A percentile compares a stretch with the other conserved stretches of the same genome.
phyloP scores from a whole-genome alignment of 2,329 filamentous ascomycete species.

The Trichoderma sp. region DNA sequence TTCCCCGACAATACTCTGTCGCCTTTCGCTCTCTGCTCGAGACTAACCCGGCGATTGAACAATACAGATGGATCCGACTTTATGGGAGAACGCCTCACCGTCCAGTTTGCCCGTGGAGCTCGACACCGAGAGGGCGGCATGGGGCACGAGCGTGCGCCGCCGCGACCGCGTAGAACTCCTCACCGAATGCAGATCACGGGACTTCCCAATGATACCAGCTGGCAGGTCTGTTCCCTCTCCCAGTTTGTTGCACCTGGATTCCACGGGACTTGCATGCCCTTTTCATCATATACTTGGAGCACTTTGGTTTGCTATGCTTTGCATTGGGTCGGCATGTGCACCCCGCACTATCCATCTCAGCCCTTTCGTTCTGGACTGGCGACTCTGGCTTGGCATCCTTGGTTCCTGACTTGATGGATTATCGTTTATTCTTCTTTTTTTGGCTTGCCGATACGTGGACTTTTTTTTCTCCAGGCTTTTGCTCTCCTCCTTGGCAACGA shows the following conservation, averaged over 20 bases:
- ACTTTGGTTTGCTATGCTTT: conserved; percentile 37
- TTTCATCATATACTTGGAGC: conserved; percentile 40
- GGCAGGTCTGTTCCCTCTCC: conserved; percentile 92
- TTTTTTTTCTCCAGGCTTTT: conserved; percentile 36
- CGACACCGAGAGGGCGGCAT: conserved; percentile 54
- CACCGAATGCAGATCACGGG: conserved; percentile 98
- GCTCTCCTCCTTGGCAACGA: conserved; percentile 61
- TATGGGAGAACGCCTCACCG: conserved; percentile 95
- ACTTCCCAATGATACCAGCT: conserved; percentile 97
- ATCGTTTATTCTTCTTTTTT: conserved; percentile 22
- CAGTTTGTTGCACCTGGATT: conserved; percentile 58
- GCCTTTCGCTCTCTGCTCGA: conserved; percentile 19
- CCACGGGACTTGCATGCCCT: conserved; percentile 42
- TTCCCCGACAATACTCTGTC: conserved; percentile 23
- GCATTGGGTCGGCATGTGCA: conserved; percentile 32
- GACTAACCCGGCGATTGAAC: background rate
- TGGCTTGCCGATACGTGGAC: conserved; percentile 43
- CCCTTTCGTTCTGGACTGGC: conserved; percentile 34
- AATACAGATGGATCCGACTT: conserved; percentile 89
- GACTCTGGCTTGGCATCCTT: conserved; percentile 35
- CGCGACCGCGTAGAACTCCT: conserved; percentile 87
- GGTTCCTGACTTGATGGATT: conserved; percentile 44
- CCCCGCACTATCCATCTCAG: conserved; percentile 27
- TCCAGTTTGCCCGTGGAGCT: conserved; percentile 95
- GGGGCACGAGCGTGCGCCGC: conserved; percentile 59